Conservation (phyloP, 768 basidiomycete genomes). For the Mycena venus region DNA sequence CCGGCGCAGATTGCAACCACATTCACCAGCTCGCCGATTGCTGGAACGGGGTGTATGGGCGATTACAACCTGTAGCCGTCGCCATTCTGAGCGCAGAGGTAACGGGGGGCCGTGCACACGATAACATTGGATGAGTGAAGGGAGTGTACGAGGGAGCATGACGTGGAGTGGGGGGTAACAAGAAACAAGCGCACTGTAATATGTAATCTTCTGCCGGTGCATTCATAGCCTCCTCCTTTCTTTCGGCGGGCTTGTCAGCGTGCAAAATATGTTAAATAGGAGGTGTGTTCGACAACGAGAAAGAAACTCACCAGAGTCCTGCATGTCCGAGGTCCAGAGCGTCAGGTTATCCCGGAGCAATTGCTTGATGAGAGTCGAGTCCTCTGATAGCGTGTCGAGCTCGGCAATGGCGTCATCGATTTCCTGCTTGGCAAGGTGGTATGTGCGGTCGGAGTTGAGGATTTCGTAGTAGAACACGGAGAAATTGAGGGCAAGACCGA, state of each 20-base stretch:
- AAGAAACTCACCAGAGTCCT: constrained; percentile 80
- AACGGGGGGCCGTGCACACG: no score
- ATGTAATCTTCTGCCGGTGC: constrained; percentile 76
- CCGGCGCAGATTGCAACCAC: no score
- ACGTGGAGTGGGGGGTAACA: constrained; percentile 36
- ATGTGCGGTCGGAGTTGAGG: constrained; percentile 97
- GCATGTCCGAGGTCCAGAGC: constrained; percentile 98
- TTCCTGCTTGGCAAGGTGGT: constrained; percentile 98
- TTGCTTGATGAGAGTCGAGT: constrained; percentile 97
- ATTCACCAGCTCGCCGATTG: no score
- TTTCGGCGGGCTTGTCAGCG: constrained; percentile 77
- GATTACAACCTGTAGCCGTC: no score
- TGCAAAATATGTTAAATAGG: constrained; percentile 38
- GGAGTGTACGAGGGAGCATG: constrained; percentile 39
- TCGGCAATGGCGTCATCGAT: constrained; percentile 99
- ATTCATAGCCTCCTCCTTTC: constrained; percentile 79
- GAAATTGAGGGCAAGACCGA: constrained; percentile 98
- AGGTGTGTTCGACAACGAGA: neutral
- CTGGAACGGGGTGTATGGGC: no score
- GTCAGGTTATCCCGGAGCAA: constrained; percentile 97
- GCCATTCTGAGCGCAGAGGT: no score
- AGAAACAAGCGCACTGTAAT: constrained; percentile 30
- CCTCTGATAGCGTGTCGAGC: constrained; percentile 97
- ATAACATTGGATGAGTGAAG: constrained; percentile 16
- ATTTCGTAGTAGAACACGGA: constrained; percentile 99